Evolutionary conservation across 1,284 basidiomycete genomes (phyloP).

Genomic region (Leccinum angustisporum): DNA sequence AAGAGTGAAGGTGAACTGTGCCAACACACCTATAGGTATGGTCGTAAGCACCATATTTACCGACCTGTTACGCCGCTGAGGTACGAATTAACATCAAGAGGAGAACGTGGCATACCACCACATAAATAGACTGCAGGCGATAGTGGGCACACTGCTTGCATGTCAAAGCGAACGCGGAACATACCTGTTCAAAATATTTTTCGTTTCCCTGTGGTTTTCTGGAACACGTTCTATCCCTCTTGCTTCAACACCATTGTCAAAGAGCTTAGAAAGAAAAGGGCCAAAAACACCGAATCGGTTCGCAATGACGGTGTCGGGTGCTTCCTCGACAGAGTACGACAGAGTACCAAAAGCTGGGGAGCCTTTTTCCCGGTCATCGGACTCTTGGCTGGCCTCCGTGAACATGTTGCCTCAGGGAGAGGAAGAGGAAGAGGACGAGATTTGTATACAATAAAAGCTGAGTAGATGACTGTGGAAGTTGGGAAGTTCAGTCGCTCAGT

Average conservation of each 20-base stretch:
- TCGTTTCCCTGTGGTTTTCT: slow-evolving; percentile 46
- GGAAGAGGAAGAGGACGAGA: background rate
- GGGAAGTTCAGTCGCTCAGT: background rate
- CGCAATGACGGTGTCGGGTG: slow-evolving; percentile 37
- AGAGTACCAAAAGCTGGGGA: background rate
- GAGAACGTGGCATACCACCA: slow-evolving; percentile 42
- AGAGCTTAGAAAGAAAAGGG: slow-evolving; percentile 40
- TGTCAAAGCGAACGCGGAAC: slow-evolving; percentile 3
- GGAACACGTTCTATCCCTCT: slow-evolving; percentile 53
- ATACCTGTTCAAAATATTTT: slow-evolving; percentile 52
- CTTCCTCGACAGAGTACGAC: slow-evolving; percentile 16
- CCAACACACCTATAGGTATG: slow-evolving; percentile 59
- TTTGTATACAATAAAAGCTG: background rate
- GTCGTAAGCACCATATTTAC: slow-evolving; percentile 52
- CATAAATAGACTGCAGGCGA: slow-evolving; percentile 41
- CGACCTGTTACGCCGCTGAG: slow-evolving; percentile 35
- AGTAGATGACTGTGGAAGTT: background rate
- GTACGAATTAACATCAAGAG: background rate
- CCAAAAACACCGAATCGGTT: slow-evolving; percentile 40
- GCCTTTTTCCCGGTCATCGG: slow-evolving; percentile 27
- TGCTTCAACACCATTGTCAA: slow-evolving; percentile 48
- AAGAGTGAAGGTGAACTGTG: slow-evolving; percentile 51
- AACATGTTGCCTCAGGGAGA: slow-evolving; percentile 13
- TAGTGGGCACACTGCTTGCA: slow-evolving; percentile 19
- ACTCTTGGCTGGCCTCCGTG: background rate